Evolutionary conservation across 2,329 filamentous ascomycete genomes (phyloP).

Genomic region (Paecilomyces sp.): DNA sequence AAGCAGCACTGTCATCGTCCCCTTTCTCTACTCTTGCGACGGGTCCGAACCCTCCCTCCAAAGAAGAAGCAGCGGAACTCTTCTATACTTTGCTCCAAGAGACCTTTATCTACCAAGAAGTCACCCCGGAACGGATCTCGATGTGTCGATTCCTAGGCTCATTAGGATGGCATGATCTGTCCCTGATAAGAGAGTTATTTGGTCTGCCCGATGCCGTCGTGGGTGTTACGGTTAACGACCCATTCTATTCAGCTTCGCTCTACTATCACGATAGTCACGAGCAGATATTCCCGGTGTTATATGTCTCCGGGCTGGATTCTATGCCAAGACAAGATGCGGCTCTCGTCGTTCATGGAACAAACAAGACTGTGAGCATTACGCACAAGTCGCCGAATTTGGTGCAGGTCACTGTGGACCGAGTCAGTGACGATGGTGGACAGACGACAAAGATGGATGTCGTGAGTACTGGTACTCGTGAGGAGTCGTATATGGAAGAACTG

Average conservation of each 20-base stretch:
- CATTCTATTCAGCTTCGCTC: slow-evolving; percentile 33
- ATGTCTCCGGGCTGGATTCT: slow-evolving; percentile 50
- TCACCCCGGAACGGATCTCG: slow-evolving; percentile 19
- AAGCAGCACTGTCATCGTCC: slow-evolving; percentile 25
- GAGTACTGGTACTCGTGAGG: slow-evolving; percentile 23
- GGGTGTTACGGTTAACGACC: slow-evolving; percentile 37
- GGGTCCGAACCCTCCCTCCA: slow-evolving; percentile 14
- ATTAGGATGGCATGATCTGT: slow-evolving; percentile 50
- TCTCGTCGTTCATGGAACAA: slow-evolving; percentile 42
- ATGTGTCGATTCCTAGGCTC: slow-evolving; percentile 40
- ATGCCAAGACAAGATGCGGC: slow-evolving; percentile 40
- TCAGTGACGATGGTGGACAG: slow-evolving; percentile 18
- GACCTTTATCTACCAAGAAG: slow-evolving; percentile 19
- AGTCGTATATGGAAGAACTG: slow-evolving; percentile 30
- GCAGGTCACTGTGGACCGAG: slow-evolving; percentile 34
- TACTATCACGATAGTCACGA: slow-evolving; percentile 19
- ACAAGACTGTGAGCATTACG: slow-evolving; percentile 48
- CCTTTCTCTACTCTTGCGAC: slow-evolving; percentile 8
- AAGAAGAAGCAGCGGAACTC: slow-evolving; percentile 1
- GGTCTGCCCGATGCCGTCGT: slow-evolving; percentile 43
- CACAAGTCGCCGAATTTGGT: slow-evolving; percentile 54
- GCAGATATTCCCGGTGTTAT: slow-evolving; percentile 45
- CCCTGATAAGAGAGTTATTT: slow-evolving; percentile 47
- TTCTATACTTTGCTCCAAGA: slow-evolving; percentile 15
- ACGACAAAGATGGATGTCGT: slow-evolving; percentile 19